Evolutionary conservation across 306 rosid genomes (phyloP).

Genomic region (Morella rubra): DNA sequence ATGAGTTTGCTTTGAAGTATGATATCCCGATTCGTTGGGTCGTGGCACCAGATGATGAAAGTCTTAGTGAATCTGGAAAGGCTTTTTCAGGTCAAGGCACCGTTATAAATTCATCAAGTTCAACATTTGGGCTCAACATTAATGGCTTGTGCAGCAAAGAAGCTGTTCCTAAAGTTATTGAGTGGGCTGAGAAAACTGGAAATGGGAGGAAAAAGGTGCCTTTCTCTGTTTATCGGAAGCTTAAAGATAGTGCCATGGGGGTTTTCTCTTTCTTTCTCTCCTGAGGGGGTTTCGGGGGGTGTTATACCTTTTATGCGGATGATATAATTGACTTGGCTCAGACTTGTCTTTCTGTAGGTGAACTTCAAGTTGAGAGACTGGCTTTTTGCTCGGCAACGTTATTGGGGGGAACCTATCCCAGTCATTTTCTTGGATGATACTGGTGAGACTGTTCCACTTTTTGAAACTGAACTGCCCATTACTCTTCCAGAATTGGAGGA

Average conservation of each 20-base stretch:
- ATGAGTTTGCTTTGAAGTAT: constrained; percentile 79
- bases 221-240: constrained; percentile 25
- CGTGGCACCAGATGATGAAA: constrained; percentile 62
- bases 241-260: constrained; percentile 9
- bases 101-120: constrained; percentile 62
- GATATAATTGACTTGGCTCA: constrained; percentile 22
- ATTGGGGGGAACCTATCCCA: constrained; percentile 99
- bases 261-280: background rate
- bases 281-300: too few species aligned
- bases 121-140: constrained; percentile 61
- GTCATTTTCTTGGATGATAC: constrained; percentile 73
- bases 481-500: constrained; percentile 91
- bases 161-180: constrained; percentile 69
- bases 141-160: constrained; percentile 77
- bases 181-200: constrained; percentile 85
- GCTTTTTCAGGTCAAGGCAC: constrained; percentile 79
- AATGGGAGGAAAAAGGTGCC: constrained; percentile 85
- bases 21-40: constrained; percentile 66
- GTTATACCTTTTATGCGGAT: background rate
- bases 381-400: constrained; percentile 99
- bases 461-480: constrained; percentile 82
- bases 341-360: constrained; percentile 52
- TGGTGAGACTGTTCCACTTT: constrained; percentile 69
- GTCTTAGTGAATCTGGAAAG: constrained; percentile 44
- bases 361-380: constrained; percentile 96